phyloP scores from a whole-genome alignment of 148 eudicot species.

The Spergularia marina region DNA sequence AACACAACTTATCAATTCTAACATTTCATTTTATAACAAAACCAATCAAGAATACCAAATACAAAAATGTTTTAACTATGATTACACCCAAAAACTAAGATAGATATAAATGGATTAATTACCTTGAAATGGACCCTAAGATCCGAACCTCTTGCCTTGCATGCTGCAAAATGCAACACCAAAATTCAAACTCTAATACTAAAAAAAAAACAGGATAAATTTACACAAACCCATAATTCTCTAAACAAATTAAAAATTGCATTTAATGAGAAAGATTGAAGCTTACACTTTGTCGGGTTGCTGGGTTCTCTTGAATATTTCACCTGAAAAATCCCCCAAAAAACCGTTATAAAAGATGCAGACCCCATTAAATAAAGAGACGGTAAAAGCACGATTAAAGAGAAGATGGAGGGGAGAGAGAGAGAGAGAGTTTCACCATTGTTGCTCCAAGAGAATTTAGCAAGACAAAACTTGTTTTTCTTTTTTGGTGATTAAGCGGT shows the following conservation, averaged over 20 bases:
- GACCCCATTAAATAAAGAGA: neutral
- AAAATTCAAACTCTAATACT: neutral
- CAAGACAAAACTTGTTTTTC: too few species aligned
- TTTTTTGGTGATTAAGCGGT: too few species aligned
- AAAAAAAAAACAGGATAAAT: too few species aligned
- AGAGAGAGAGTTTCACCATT: constrained; percentile 7
- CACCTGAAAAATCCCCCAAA: constrained; percentile 22
- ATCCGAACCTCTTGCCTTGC: constrained; percentile 72
- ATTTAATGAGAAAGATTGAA: neutral
- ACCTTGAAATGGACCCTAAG: constrained; percentile 77
- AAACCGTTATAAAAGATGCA: neutral
- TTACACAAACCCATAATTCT: neutral
- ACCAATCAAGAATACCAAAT: too few species aligned
- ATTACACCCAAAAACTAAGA: neutral
- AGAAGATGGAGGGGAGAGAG: neutral
- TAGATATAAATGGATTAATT: neutral
- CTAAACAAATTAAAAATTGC: neutral
- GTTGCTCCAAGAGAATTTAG: neutral
- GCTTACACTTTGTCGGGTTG: constrained; percentile 65
- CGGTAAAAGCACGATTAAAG: neutral
- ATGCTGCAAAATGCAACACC: constrained; percentile 36
- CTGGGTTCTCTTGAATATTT: constrained; percentile 71
- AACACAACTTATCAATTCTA: too few species aligned
- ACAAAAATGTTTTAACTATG: neutral
- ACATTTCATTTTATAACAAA: too few species aligned